Conservation (phyloP, 306 rosid species). For the Dicorynia guianensis region DNA sequence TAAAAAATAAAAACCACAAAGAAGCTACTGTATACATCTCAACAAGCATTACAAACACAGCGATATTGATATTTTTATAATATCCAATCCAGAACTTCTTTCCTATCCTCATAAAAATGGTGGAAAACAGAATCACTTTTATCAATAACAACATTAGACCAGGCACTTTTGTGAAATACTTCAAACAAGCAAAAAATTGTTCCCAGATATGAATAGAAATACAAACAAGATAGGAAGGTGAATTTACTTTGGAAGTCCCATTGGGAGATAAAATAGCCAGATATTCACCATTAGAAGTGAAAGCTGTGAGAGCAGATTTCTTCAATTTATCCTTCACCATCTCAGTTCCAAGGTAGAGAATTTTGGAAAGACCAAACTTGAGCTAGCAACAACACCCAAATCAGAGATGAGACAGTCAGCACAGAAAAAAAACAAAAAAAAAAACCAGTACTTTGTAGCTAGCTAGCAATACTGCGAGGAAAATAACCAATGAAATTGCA, state of each 20-base stretch:
- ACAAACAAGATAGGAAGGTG: neutral
- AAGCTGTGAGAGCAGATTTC: conserved; percentile 49
- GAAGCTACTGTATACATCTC: neutral
- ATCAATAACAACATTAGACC: neutral
- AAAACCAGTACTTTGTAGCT: conserved; percentile 1
- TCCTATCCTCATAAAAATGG: neutral
- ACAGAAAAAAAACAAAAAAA: neutral
- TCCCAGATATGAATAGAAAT: conserved; percentile 2
- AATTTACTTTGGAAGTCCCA: conserved; percentile 44
- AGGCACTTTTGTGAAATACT: conserved; percentile 3
- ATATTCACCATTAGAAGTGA: conserved; percentile 49
- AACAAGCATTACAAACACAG: conserved; percentile 6
- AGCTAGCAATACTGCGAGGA: conserved; percentile 1
- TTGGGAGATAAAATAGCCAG: conserved; percentile 45
- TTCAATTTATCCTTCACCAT: conserved; percentile 48
- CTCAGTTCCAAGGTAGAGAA: conserved; percentile 24
- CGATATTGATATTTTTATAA: neutral
- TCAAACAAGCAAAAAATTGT: conserved; percentile 15
- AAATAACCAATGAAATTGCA: neutral
- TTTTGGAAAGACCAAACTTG: neutral
- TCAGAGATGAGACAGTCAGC: conserved; percentile 1
- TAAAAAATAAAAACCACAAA: neutral
- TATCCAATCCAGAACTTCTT: neutral
- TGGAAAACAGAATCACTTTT: neutral
- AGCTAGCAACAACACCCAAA: conserved; percentile 26